phyloP scores from a whole-genome alignment of 1,139 yeast species.

The Kazachstania sp. region DNA sequence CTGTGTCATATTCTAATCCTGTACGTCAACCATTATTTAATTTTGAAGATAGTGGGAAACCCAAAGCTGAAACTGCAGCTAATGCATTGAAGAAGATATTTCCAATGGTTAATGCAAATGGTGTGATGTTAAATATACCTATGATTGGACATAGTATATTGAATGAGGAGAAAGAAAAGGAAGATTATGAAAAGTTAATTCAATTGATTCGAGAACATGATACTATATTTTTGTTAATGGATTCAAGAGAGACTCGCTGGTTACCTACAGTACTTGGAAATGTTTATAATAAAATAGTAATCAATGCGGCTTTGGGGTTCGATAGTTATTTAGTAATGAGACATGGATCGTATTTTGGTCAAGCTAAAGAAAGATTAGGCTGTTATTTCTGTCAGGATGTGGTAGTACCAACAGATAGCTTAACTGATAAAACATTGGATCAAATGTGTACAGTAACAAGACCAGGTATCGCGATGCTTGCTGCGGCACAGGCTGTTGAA shows the following conservation, averaged over 20 bases:
- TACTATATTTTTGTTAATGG: conserved; percentile 72
- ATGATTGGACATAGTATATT: conserved; percentile 90
- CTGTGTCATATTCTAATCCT: conserved; percentile 86
- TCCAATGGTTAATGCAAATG: conserved; percentile 64
- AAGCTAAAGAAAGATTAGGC: conserved; percentile 44
- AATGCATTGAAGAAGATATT: conserved; percentile 58
- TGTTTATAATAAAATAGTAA: conserved; percentile 58
- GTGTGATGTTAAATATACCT: conserved; percentile 66
- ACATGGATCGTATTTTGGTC: conserved; percentile 49
- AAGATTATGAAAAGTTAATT: conserved; percentile 45
- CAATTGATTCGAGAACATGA: conserved; percentile 62
- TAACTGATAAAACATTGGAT: conserved; percentile 78
- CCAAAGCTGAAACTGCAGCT: conserved; percentile 75
- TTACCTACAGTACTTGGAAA: conserved; percentile 77
- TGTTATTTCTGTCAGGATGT: conserved; percentile 96
- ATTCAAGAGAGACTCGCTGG: conserved; percentile 94
- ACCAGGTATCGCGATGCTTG: conserved; percentile 89
- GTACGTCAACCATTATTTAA: conserved; percentile 84
- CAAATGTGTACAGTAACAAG: conserved; percentile 98
- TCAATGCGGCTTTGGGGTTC: conserved; percentile 92
- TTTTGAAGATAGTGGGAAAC: conserved; percentile 64
- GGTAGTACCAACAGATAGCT: conserved; percentile 83
- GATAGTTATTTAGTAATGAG: conserved; percentile 90
- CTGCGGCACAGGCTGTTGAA: conserved; percentile 83
- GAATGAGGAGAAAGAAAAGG: conserved; percentile 41